Conservation (phyloP, 805 yeast genomes). For the Candida andamanensis region DNA sequence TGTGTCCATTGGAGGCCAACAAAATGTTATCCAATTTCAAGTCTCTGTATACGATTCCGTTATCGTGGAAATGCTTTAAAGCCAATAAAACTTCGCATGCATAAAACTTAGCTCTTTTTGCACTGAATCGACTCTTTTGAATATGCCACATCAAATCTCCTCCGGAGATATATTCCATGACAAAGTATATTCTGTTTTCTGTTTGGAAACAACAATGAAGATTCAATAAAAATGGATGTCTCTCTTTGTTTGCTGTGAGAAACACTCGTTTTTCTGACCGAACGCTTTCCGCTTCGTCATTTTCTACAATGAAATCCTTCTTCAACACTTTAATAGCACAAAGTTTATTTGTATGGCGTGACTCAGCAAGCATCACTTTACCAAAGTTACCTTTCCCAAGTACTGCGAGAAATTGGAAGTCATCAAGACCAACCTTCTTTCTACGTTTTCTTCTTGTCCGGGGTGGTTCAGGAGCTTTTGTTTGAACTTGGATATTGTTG, state of each 20-base stretch:
- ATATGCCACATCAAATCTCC: conserved; percentile 99
- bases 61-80: conserved; percentile 87
- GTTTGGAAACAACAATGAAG: conserved; percentile 96
- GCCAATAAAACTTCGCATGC: conserved; percentile 95
- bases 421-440: conserved; percentile 85
- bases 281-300: conserved; percentile 94
- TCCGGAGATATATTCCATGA: conserved; percentile 96
- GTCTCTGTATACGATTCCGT: conserved; percentile 94
- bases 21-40: conserved; percentile 91
- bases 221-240: conserved; percentile 89
- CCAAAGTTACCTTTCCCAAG: conserved; percentile 98
- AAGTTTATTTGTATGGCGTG: conserved; percentile 70
- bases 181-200: conserved; percentile 93
- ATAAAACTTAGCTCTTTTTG: conserved; percentile 90
- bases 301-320: conserved; percentile 91
- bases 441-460: conserved; percentile 38
- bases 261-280: conserved; percentile 93
- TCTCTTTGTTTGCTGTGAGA: conserved; percentile 72
- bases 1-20: conserved; percentile 86
- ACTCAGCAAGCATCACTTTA: conserved; percentile 95
- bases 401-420: conserved; percentile 89
- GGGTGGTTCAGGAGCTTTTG: conserved; percentile 12
- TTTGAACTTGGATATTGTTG: too few relatives aligned
- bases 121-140: conserved; percentile 84
- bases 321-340: conserved; percentile 97